Evolutionary conservation across 176 grass and related monocot species (phyloP).

Genomic region (Urochloa ruziziensis): DNA sequence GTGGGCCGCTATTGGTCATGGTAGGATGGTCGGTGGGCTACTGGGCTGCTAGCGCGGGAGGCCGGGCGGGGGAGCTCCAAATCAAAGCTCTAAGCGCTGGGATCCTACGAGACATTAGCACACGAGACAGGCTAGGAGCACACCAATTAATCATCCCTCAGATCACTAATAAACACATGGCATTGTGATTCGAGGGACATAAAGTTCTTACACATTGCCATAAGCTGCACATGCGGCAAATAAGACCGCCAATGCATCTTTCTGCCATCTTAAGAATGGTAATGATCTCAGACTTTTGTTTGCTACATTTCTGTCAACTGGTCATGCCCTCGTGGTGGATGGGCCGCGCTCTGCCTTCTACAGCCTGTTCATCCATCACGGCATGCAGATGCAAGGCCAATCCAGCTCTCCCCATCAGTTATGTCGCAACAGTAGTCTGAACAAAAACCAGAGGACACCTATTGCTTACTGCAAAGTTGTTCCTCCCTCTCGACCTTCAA

Average conservation of each 20-base stretch:
- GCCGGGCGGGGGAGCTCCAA: too few relatives aligned
- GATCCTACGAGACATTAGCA: too few relatives aligned
- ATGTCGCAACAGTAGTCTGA: neutral
- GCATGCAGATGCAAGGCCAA: neutral
- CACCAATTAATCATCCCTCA: too few relatives aligned
- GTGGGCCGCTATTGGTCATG: too few relatives aligned
- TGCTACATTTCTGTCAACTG: neutral
- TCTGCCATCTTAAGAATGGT: neutral
- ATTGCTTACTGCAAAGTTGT: neutral
- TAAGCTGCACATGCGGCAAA: too few relatives aligned
- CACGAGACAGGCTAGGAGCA: too few relatives aligned
- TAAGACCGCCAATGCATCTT: neutral
- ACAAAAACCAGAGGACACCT: neutral
- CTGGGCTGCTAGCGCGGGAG: too few relatives aligned
- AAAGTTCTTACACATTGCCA: too few relatives aligned
- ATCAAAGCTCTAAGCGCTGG: too few relatives aligned
- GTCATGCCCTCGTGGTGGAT: neutral
- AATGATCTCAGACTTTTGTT: neutral
- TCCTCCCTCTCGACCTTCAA: neutral
- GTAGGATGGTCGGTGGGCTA: too few relatives aligned
- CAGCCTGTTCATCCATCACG: neutral
- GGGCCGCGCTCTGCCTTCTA: neutral
- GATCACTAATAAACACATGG: too few relatives aligned
- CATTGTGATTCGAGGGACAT: too few relatives aligned
- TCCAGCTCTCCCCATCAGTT: neutral